phyloP scores from a whole-genome alignment of 192 early-diverging fungal genomes.

The Oehlia diaphana region DNA sequence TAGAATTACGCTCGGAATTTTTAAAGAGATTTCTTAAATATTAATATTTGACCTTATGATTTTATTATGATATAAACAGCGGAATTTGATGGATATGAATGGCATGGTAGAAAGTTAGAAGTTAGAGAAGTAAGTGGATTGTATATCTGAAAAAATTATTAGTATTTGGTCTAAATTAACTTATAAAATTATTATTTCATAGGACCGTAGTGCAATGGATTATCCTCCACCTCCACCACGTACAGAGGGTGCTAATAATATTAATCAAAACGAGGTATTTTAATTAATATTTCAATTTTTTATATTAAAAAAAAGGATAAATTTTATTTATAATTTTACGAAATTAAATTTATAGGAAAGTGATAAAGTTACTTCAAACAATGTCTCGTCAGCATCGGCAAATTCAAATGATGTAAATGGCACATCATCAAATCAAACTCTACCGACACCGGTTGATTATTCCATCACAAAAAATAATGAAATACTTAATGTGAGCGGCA shows the following conservation, averaged over 20 bases:
- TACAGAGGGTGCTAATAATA: conserved; percentile 17
- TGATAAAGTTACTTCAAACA: conserved; percentile 4
- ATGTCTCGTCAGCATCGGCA: neutral
- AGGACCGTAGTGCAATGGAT: conserved; percentile 44
- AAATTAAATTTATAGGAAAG: conserved; percentile 7
- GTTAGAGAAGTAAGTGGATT: conserved; percentile 40
- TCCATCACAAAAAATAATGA: neutral
- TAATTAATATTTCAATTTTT: neutral
- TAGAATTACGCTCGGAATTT: neutral
- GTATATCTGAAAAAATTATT: too few relatives aligned
- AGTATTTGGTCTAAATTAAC: too few relatives aligned
- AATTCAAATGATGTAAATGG: conserved; percentile 12
- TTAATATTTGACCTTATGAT: neutral
- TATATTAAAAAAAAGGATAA: neutral
- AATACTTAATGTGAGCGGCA: neutral
- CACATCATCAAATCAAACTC: conserved; percentile 5
- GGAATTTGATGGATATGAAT: conserved; percentile 43
- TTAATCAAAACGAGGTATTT: conserved; percentile 8
- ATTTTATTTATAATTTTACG: neutral
- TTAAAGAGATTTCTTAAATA: neutral
- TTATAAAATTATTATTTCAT: neutral
- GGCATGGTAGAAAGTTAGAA: conserved; percentile 43
- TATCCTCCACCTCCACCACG: conserved; percentile 33
- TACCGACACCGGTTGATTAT: conserved; percentile 23
- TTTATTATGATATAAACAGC: conserved; percentile 28